phyloP scores from a whole-genome alignment of 805 yeast genomes.

The Yamadazyma kitorensis region DNA sequence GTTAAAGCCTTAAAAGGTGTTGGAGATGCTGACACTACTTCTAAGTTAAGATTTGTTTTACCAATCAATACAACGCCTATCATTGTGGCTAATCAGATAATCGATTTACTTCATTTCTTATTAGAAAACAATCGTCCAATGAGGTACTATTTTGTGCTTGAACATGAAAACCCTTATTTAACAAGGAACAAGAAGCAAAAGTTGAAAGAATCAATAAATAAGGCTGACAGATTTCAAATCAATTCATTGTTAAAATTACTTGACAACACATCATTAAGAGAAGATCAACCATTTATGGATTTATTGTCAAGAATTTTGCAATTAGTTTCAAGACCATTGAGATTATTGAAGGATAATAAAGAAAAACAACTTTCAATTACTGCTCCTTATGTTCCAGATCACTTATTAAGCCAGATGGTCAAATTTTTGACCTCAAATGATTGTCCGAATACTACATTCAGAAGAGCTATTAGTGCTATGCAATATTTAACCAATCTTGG shows the following conservation, averaged over 20 bases:
- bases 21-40: not conserved
- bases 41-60: conserved; percentile 16
- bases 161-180: conserved; percentile 54
- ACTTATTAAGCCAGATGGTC: conserved; percentile 60
- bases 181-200: conserved; percentile 30
- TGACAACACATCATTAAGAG: conserved; percentile 60
- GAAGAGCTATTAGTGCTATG: conserved; percentile 78
- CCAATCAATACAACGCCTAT: conserved; percentile 68
- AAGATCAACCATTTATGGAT: conserved; percentile 76
- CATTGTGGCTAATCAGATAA: conserved; percentile 69
- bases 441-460: conserved; percentile 81
- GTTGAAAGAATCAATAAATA: conserved; percentile 20
- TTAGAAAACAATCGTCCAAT: conserved; percentile 65
- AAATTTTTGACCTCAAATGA: conserved; percentile 74
- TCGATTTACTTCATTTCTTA: conserved; percentile 71
- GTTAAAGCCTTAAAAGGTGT: conserved; percentile 36
- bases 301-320: conserved; percentile 71
- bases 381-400: conserved; percentile 63
- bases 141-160: conserved; percentile 73
- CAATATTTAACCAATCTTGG: conserved; percentile 65
- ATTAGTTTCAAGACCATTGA: conserved; percentile 71
- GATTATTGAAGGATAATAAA: conserved; percentile 43
- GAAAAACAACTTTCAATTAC: conserved; percentile 27
- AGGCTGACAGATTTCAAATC: conserved; percentile 59
- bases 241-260: conserved; percentile 63